A percentile compares a stretch with the other conserved stretches of the same genome.
Evolutionary conservation across 169 alveolate genomes (phyloP).

Genomic region (Plasmodium chabaudi): DNA sequence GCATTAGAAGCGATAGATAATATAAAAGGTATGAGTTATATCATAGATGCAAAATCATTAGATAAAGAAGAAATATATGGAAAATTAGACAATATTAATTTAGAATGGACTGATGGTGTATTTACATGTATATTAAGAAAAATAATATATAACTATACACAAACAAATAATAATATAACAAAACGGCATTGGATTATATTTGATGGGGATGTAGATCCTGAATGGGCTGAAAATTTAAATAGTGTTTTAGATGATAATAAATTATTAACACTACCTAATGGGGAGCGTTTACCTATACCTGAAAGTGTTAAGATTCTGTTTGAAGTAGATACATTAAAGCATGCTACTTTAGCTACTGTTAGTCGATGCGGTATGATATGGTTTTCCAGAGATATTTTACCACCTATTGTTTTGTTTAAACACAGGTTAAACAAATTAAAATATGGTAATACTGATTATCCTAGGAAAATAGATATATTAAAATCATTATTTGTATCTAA

Average conservation of each 20-base stretch:
- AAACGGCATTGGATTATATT: constrained; percentile 97
- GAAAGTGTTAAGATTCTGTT: constrained; percentile 88
- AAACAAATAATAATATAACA: constrained; percentile 69
- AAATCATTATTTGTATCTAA: constrained; percentile 17
- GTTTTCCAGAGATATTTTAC: constrained; percentile 94
- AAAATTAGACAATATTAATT: constrained; percentile 93
- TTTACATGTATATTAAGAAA: constrained; percentile 93
- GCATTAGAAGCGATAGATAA: constrained; percentile 93
- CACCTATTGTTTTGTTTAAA: constrained; percentile 81
- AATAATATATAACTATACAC: constrained; percentile 72
- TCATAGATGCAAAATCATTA: constrained; percentile 93
- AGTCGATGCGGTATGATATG: constrained; percentile 99
- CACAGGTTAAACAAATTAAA: constrained; percentile 89
- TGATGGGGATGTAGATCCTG: constrained; percentile 99
- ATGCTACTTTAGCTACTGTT: constrained; percentile 99
- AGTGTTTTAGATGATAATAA: constrained; percentile 99
- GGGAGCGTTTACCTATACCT: constrained; percentile 96
- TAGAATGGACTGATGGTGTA: constrained; percentile 99
- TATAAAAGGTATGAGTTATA: constrained; percentile 93
- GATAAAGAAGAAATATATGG: constrained; percentile 96
- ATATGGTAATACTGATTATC: constrained; percentile 89
- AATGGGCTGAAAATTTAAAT: constrained; percentile 99
- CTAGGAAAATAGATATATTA: constrained; percentile 47
- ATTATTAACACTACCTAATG: constrained; percentile 97
- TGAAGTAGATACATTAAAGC: constrained; percentile 95